Evolutionary conservation across 257 asterid species (phyloP), one percentile per base, ranked within the genome.

Genomic region (Leptodermis oblonga): DNA sequence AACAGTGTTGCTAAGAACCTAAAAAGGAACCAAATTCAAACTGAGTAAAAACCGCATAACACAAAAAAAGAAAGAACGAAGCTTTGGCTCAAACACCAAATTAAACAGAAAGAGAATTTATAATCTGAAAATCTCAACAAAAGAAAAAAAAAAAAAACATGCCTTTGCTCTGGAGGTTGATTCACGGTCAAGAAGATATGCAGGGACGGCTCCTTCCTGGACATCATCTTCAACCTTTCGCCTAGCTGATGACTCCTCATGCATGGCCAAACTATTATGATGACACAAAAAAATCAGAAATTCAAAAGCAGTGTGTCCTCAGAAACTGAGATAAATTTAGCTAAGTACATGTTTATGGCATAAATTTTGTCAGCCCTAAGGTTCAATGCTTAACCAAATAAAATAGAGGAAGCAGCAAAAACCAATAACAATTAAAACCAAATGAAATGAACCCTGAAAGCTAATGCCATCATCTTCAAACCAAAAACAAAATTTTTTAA

Each of bases 161-260:
- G 82, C 99, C 97, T 93, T 93, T 0, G 96, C 95, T 76, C 99
- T 82, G 23, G 96, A 81, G 41, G 97, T 90, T 70, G 82, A 86
- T 39, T 93, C 96, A 90, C 99, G 99, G 77, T 93, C 99, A 64
- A 93, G 90, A 74, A 93, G 95, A 80, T 93, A 93, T 28, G 97
- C 95, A 79, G 99, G 99, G 75, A 87, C 71, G 72, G 99, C 97
- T 23, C 99, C 97, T 42, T 89, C 96, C 14, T 71, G 88, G 58
- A 90, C 99, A 71, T 86, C 80, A 53, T 93, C 97, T 59, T 92
- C 99, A 80, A 87, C 96, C 86, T 88, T 88, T 73, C 96, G 94
- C 70, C 96, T 77, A 46, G 76, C 71, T 26, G 91, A 86, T 58
- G 95, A 87, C 83, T 93, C 99, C 67, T 90, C 96, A 34, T 90